phyloP scores from a whole-genome alignment of 768 basidiomycete genomes.

The Pulveroboletus sp. region DNA sequence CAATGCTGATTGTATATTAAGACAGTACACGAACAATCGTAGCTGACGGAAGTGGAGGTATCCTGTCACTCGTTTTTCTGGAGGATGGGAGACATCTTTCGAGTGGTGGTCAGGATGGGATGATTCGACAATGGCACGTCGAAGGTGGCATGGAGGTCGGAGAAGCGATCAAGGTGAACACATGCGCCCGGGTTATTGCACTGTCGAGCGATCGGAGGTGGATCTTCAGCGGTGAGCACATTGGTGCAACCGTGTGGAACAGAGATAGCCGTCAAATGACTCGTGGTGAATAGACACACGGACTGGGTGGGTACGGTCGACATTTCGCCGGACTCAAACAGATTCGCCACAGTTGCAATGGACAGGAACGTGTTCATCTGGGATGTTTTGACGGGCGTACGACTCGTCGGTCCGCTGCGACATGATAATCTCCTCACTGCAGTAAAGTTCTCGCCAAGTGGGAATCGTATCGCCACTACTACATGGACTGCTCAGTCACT shows the following conservation, averaged over 20 bases:
- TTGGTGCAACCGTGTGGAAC: conserved; percentile 1
- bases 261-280: background rate
- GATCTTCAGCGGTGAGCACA: conserved; percentile 2
- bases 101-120: background rate
- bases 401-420: conserved; percentile 9
- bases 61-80: conserved; percentile 1
- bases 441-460: conserved; percentile 8
- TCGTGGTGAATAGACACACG: conserved; percentile 1
- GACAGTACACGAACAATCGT: conserved; percentile 1
- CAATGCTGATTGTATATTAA: background rate
- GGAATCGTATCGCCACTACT: too few species aligned
- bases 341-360: conserved; percentile 4
- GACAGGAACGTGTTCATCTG: conserved; percentile 8
- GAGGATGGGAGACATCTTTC: conserved; percentile 2
- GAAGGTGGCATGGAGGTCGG: conserved; percentile 6
- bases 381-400: conserved; percentile 5
- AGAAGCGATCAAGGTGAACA: background rate
- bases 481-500: too few species aligned
- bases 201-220: conserved; percentile 1
- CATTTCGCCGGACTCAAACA: conserved; percentile 6
- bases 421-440: conserved; percentile 3
- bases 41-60: background rate
- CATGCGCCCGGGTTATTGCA: background rate
- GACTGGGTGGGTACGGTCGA: background rate
- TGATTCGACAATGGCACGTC: conserved; percentile 5